Conservation (phyloP, 306 rosid genomes). For the Gillenia trifoliata region DNA sequence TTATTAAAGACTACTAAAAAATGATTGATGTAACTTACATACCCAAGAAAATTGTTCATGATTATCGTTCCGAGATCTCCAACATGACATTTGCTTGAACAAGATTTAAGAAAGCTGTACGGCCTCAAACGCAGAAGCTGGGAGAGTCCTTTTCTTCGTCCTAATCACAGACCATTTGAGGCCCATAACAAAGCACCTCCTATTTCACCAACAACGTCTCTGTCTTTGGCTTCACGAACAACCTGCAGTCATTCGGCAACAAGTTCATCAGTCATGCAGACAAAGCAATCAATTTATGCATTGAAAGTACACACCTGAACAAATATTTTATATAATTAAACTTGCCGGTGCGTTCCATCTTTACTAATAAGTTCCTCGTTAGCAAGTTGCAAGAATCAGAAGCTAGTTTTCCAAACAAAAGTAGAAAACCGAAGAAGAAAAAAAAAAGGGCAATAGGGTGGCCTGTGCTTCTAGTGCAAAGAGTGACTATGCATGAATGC, state of each 20-base stretch:
- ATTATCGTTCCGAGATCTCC: conserved; percentile 74
- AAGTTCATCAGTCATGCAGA: not conserved
- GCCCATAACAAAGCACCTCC: conserved; percentile 77
- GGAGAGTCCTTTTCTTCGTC: conserved; percentile 59
- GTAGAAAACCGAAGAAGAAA: not conserved
- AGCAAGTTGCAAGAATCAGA: conserved; percentile 11
- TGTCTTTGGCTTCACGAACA: conserved; percentile 38
- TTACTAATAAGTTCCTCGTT: conserved; percentile 55
- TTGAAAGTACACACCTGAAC: not conserved
- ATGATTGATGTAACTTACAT: not conserved
- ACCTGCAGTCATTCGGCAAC: conserved; percentile 36
- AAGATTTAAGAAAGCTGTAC: conserved; percentile 53
- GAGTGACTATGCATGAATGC: not conserved
- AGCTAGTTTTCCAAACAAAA: not conserved
- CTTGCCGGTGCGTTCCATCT: conserved; percentile 57
- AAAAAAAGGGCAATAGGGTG: not conserved
- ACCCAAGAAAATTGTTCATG: conserved; percentile 66
- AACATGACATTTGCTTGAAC: conserved; percentile 52
- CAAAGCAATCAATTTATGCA: not conserved
- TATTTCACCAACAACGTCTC: conserved; percentile 63
- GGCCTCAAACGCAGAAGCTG: conserved; percentile 67
- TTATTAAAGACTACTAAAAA: not conserved
- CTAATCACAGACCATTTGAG: conserved; percentile 64
- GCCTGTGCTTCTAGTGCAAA: not conserved
- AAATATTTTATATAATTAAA: not conserved